A percentile compares a stretch with the other conserved stretches of the same genome.
Conservation (phyloP, 495 filamentous ascomycete genomes). For the Cudoniella acicularis region DNA sequence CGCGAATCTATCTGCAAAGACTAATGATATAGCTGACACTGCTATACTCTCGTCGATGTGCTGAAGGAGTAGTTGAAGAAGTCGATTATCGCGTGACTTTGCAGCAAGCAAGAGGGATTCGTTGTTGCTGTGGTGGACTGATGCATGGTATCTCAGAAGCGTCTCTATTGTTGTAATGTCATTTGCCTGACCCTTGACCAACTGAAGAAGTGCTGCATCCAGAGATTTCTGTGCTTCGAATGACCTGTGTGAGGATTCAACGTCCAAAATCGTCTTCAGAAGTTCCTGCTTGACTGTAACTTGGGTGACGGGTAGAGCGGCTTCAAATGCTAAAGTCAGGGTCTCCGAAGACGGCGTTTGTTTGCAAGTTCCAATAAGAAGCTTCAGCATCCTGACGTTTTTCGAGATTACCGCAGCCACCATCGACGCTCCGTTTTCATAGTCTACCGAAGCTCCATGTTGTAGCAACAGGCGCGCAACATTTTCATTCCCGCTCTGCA, state of each 20-base stretch:
- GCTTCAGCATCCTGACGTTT: not conserved
- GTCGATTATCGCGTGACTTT: not conserved
- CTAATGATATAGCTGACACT: constrained; percentile 4
- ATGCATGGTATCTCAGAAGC: constrained; percentile 7
- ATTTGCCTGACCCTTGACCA: not conserved
- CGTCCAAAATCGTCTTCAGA: not conserved
- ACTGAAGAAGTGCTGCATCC: not conserved
- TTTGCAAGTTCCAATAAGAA: not conserved
- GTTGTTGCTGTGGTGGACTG: constrained; percentile 10
- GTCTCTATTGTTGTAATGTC: constrained; percentile 3
- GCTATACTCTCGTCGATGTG: constrained; percentile 3
- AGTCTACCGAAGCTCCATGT: not conserved
- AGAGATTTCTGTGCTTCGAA: not conserved
- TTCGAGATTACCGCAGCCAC: not conserved
- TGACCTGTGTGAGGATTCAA: not conserved
- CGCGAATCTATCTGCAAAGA: constrained; percentile 1
- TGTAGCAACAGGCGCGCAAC: not conserved
- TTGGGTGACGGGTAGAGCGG: not conserved
- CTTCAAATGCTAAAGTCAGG: not conserved
- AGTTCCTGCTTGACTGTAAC: not conserved
- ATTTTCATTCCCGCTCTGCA: not conserved
- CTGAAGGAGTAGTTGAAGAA: constrained; percentile 5
- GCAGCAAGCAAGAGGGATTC: constrained; percentile 4
- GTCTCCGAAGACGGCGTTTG: not conserved
- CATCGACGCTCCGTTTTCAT: not conserved